These are phyloP conservation scores for Colletotrichum phormii DNA, from an alignment of 2,329 filamentous ascomycete species.

Conservation along the genomic window DNA sequence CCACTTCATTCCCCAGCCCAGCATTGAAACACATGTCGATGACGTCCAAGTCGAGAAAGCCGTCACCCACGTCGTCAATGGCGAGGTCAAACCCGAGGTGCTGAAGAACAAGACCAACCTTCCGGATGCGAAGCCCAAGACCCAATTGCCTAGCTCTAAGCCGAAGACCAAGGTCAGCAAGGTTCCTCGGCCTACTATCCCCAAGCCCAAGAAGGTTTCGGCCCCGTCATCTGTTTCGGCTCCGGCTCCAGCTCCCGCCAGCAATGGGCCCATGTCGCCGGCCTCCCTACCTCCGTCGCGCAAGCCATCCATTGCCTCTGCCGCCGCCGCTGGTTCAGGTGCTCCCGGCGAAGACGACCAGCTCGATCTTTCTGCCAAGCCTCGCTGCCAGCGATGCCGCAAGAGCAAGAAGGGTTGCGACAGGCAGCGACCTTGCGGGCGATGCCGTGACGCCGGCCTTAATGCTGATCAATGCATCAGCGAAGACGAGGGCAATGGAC, in stretches of 20 bases:
- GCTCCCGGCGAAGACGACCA: conserved; percentile 86
- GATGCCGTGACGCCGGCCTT: conserved; percentile 96
- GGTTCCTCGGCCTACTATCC: conserved; percentile 47
- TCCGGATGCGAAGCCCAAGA: conserved; percentile 54
- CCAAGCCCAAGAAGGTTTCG: conserved; percentile 64
- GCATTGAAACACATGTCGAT: conserved; percentile 66
- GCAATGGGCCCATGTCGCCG: conserved; percentile 66
- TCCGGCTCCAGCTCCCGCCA: conserved; percentile 36
- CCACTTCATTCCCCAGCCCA: conserved; percentile 59
- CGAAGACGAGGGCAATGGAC: conserved; percentile 96
- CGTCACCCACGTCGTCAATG: conserved; percentile 48
- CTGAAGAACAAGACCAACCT: conserved; percentile 48
- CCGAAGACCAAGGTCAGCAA: conserved; percentile 59
- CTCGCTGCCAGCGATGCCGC: conserved; percentile 95
- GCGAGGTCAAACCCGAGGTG: conserved; percentile 54
- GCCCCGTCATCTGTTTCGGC: conserved; percentile 42
- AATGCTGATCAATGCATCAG: conserved; percentile 94
- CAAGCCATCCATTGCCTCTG: conserved; percentile 79
- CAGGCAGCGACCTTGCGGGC: conserved; percentile 91
- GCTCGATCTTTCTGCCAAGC: conserved; percentile 93
- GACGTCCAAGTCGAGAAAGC: conserved; percentile 63
- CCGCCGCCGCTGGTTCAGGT: conserved; percentile 54
- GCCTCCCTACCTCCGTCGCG: conserved; percentile 78
- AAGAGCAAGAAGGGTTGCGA: conserved; percentile 99
- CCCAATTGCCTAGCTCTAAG: conserved; percentile 48